Evolutionary conservation across 108 stramenopile species (phyloP).

Genomic region (Poteriospumella lacustris): DNA sequence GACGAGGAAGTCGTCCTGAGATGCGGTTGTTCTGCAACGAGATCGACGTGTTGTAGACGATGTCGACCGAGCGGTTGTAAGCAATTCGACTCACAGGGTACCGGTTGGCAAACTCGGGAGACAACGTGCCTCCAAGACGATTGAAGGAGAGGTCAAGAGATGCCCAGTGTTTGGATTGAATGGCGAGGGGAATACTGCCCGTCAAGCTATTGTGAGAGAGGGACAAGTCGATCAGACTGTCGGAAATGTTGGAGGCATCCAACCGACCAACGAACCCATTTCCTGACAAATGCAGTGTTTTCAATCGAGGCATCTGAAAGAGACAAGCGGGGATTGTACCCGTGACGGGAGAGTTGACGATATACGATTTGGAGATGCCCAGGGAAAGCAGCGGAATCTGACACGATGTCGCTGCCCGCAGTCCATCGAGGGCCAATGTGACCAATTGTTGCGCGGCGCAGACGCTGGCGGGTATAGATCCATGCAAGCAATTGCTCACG

Average conservation of each 20-base stretch:
- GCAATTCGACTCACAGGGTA: too few species aligned
- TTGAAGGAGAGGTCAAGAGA: not conserved
- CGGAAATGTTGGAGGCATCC: not conserved
- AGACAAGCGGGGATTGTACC: not conserved
- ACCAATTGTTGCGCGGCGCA: not conserved
- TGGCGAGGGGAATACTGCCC: not conserved
- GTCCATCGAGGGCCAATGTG: not conserved
- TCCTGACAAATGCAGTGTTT: not conserved
- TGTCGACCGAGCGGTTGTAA: too few species aligned
- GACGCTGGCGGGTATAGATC: not conserved
- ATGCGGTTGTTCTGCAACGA: not conserved
- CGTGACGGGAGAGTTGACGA: too few species aligned
- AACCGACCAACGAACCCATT: not conserved
- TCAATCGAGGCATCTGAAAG: not conserved
- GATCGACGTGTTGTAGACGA: not conserved
- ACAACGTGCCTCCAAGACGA: not conserved
- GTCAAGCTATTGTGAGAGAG: not conserved
- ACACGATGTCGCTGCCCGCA: not conserved
- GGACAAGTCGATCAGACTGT: not conserved
- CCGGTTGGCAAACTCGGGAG: not conserved
- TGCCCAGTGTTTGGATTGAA: not conserved
- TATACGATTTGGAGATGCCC: too few species aligned
- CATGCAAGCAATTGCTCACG: not conserved
- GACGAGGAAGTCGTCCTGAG: not conserved
- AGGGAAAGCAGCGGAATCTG: not conserved